phyloP scores from a whole-genome alignment of 2,329 filamentous ascomycete species.

The Talaromyces funiculosus region DNA sequence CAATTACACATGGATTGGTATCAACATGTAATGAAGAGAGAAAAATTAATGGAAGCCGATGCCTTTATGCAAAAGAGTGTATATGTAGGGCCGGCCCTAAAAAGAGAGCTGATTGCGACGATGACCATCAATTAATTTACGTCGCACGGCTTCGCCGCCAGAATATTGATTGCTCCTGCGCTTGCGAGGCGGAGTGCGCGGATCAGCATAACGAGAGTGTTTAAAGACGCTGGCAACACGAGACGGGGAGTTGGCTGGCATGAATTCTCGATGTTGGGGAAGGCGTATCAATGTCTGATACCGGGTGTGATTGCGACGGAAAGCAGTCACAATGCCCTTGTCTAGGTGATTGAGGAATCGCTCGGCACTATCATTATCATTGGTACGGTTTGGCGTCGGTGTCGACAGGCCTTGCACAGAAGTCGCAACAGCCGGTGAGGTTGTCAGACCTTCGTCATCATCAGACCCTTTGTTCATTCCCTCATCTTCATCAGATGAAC shows the following conservation, averaged over 20 bases:
- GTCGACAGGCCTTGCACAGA: constrained; percentile 31
- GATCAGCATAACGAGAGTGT: constrained; percentile 35
- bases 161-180: constrained; percentile 34
- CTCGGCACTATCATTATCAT: constrained; percentile 33
- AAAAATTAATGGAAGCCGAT: not conserved
- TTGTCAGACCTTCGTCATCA: constrained; percentile 32
- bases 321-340: constrained; percentile 68
- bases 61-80: constrained; percentile 8
- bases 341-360: constrained; percentile 63
- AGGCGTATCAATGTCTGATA: constrained; percentile 46
- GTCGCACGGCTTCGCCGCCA: constrained; percentile 38
- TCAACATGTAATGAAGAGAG: not conserved
- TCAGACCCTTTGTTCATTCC: constrained; percentile 43
- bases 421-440: constrained; percentile 44
- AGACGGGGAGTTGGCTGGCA: constrained; percentile 41
- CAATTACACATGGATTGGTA: constrained; percentile 3
- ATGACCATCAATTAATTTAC: constrained; percentile 41
- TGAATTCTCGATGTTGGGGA: constrained; percentile 43
- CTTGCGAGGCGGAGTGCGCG: constrained; percentile 37
- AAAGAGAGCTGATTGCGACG: constrained; percentile 35
- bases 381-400: constrained; percentile 31
- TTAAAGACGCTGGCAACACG: constrained; percentile 40
- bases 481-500: constrained; percentile 55
- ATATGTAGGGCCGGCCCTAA: constrained; percentile 16
- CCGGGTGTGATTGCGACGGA: constrained; percentile 57